A percentile compares a stretch with the other conserved stretches of the same genome.
phyloP scores from a whole-genome alignment of 805 yeast genomes.

The Komagataella kurtzmanii region DNA sequence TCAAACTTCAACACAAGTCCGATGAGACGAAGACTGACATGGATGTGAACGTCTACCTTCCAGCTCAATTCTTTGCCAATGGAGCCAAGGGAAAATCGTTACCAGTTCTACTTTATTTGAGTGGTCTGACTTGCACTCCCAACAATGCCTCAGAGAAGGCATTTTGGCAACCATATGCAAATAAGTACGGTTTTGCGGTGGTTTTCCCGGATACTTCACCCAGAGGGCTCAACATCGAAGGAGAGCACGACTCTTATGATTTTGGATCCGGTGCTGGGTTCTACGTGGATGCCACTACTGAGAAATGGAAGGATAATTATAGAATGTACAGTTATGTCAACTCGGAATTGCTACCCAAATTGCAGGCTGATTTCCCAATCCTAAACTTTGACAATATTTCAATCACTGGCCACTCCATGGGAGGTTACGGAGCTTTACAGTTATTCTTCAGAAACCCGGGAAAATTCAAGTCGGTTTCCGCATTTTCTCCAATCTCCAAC shows the following conservation, averaged over 20 bases:
- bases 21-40: constrained; percentile 49
- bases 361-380: constrained; percentile 25
- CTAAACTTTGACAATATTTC: constrained; percentile 58
- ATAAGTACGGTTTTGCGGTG: constrained; percentile 71
- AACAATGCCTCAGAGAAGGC: constrained; percentile 92
- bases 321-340: constrained; percentile 79
- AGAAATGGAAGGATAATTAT: constrained; percentile 61
- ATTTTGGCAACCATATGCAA: constrained; percentile 69
- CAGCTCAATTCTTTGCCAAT: constrained; percentile 31
- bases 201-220: constrained; percentile 97
- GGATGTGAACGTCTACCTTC: constrained; percentile 79
- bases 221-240: constrained; percentile 63
- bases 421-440: constrained; percentile 86
- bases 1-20: constrained; percentile 69
- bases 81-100: constrained; percentile 22
- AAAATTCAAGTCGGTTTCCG: constrained; percentile 66
- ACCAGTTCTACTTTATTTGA: constrained; percentile 69
- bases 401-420: constrained; percentile 97
- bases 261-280: constrained; percentile 95
- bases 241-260: constrained; percentile 65
- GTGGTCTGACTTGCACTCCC: constrained; percentile 91
- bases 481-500: constrained; percentile 83
- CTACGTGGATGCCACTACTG: constrained; percentile 72
- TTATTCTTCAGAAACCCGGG: constrained; percentile 55
- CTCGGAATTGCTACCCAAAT: constrained; percentile 48